Base-by-base conservation (phyloP, 2,329 filamentous ascomycete species). In the Claviceps africana region DNA sequence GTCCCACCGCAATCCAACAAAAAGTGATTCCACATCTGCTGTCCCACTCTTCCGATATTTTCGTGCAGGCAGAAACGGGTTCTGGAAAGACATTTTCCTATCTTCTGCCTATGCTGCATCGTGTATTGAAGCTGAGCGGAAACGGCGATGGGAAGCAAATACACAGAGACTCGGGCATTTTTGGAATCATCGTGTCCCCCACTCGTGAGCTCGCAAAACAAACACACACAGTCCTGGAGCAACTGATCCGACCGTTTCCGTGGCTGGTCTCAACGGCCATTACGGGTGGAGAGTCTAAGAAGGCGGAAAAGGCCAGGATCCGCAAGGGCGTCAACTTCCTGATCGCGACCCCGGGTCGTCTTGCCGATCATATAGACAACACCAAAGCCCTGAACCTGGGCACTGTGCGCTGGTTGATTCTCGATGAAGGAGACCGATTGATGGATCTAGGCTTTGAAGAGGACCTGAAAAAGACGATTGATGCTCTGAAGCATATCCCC, bases 391-490 rank as follows among this genome's bases (percentile, higher is more conserved):
- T 98, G 50, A 87, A 93, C 57, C 82, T 97, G 42, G 86, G 86
- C 61, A 90, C 85, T 22, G 91, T 96, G 4, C 78, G 91, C 54
- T 98, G 93, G 93, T 72, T 98, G 25, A 83, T 98, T 2, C 76
- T 98, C 6, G 93, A 98, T 61, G 93, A 98, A 68, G 93, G 93
- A 31, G 93, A 98, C 74, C 80, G 93, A n/a, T 73, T 98, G 64
- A 96, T 98, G 91, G 93, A 98, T 64, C 77, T 97, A 62, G 93
- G 93, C 0, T 98, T 98, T 59, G 93, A 97, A 67, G 83, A 96
- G 51, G 91, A 97, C 62, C 80, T 98, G 54, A 86, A 87, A 63
- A 86, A 84, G 55, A 91, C 96, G 57, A 86, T 98, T 17, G 76
- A 81, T 52, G 85, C 85, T 56, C 79, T 97, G 52, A 83, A 89